Base-by-base conservation (phyloP, 1,284 basidiomycete genomes). In the Leucoagaricus sp. region DNA sequence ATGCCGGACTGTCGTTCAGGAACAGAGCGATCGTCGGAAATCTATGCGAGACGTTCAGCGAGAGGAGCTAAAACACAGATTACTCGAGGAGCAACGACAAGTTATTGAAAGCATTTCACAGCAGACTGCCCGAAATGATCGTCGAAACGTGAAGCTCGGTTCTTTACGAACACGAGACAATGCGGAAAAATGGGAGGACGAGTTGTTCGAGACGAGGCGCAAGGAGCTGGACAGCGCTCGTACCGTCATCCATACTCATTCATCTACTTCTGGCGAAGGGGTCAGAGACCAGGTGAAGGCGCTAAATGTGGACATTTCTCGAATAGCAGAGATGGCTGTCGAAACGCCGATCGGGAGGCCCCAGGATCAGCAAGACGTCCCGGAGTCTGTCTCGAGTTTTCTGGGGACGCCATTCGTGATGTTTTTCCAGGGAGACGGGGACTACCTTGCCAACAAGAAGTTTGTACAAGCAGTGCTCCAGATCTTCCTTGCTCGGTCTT, bases 391-490 rank as follows among this genome's bases (percentile, higher is more conserved):
- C 19, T 15, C 26, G n/a, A 26, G 3, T 3, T 17, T 47, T 7
- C 34, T 55, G 13, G 49, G 49, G 21, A 44, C 40, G 12, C 23
- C 6, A 28, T 57, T 45, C 25, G 4, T 34, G 25, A 19, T 15
- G 2, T 38, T 45, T 6, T 51, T 57, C 34, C 7, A 15, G 33
- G 29, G 15, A 21, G 13, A 25, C 10, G 42, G 26, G 21, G 40
- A 40, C 8, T 19, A 29, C 8, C 9, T 47, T 2, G 34, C 28
- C 6, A 23, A 40, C 12, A 28, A 42, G 17, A 26, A 25, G 7
- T 9, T 50, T 28, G 44, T 26, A n/a, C 48, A 45, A 40, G 55
- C 33, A 5, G 29, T 57, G 17, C 41, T 57, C 36, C 55, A 57
- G 34, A 46, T 57, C 15, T 52, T 45, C 19, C 49, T 57, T 28